Conservation (phyloP, 1,284 basidiomycete genomes). For the Ceratobasidium sp. region DNA sequence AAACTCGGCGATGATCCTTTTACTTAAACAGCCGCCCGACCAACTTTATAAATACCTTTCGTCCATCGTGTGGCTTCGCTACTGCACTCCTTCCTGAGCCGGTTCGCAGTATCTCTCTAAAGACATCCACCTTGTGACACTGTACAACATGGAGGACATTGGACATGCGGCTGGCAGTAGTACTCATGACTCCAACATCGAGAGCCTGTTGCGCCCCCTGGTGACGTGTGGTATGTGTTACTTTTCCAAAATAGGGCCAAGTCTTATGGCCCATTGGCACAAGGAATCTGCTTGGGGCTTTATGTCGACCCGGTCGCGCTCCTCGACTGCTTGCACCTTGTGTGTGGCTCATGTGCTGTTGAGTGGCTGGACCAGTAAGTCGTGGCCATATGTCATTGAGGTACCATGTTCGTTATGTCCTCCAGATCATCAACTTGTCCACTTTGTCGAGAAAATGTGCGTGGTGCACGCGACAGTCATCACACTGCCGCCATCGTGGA, state of each 20-base stretch:
- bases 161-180: neutral
- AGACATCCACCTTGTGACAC: neutral
- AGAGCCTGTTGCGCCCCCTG: slow-evolving; percentile 24
- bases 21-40: neutral
- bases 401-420: neutral
- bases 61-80: neutral
- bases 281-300: slow-evolving; percentile 37
- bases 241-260: neutral
- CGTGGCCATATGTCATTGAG: neutral
- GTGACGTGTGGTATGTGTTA: slow-evolving; percentile 32
- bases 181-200: neutral
- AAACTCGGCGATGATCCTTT: neutral
- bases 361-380: slow-evolving; percentile 34
- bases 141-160: slow-evolving; percentile 10
- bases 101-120: no score
- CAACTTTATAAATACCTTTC: neutral
- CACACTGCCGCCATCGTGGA: slow-evolving; percentile 35
- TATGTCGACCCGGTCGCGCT: slow-evolving; percentile 43
- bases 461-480: slow-evolving; percentile 42
- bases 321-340: slow-evolving; percentile 36
- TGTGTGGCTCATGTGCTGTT: slow-evolving; percentile 39
- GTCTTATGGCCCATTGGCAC: neutral
- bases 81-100: neutral
- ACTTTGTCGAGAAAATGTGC: slow-evolving; percentile 29
- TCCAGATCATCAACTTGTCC: slow-evolving; percentile 25